phyloP scores from a whole-genome alignment of 2,329 filamentous ascomycete species.

The Hypocreales sp. region DNA sequence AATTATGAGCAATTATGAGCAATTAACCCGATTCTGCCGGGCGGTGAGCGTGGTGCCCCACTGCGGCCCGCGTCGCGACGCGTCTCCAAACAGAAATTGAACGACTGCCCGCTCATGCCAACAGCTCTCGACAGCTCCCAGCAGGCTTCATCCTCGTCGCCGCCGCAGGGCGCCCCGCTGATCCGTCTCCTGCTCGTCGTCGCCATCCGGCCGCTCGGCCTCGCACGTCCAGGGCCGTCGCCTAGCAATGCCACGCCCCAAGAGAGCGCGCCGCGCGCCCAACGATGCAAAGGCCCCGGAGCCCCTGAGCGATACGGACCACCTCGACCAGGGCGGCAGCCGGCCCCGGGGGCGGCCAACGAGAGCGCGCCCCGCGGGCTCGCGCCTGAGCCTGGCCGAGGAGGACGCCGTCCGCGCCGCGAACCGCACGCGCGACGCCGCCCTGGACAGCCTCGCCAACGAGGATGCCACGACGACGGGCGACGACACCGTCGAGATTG shows the following conservation, averaged over 20 bases:
- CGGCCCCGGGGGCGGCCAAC: conserved; percentile 8
- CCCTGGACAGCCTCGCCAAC: conserved; percentile 18
- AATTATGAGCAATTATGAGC: too few relatives aligned
- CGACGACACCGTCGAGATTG: conserved; percentile 15
- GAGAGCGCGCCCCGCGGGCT: conserved; percentile 4
- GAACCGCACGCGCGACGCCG: conserved; percentile 17
- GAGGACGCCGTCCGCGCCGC: conserved; percentile 11
- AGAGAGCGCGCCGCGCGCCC: conserved; percentile 4
- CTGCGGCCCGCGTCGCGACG: too few relatives aligned
- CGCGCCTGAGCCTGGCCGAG: conserved; percentile 9
- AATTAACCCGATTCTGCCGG: too few relatives aligned
- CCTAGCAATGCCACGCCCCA: conserved; percentile 6
- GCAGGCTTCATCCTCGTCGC: too few relatives aligned
- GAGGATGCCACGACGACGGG: conserved; percentile 16
- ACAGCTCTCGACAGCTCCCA: too few relatives aligned
- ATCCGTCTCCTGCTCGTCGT: background rate
- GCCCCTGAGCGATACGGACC: conserved; percentile 1
- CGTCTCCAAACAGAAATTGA: too few relatives aligned
- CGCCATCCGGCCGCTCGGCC: too few relatives aligned
- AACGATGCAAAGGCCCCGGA: conserved; percentile 1
- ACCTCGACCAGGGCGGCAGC: conserved; percentile 11
- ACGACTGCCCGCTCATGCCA: too few relatives aligned
- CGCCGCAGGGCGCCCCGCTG: background rate
- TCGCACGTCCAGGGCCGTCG: too few relatives aligned
- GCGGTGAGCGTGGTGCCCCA: too few relatives aligned